A percentile compares a stretch with the other conserved stretches of the same genome.
phyloP scores from a whole-genome alignment of 2,329 filamentous ascomycete species.

The Penicillium sp. region DNA sequence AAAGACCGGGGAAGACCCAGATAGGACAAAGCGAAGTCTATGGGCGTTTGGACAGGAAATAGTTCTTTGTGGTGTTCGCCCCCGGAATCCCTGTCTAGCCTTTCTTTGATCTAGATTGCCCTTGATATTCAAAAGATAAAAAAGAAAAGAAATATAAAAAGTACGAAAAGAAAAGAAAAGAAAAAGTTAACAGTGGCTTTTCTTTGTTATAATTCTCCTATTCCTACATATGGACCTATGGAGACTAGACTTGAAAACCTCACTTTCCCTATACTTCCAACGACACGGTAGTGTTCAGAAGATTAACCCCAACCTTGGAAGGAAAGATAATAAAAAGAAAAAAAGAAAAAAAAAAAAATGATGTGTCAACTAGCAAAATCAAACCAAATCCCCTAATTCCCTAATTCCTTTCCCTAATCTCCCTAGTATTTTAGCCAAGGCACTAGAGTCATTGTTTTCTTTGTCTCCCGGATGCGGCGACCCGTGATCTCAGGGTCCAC shows the following conservation, averaged over 20 bases:
- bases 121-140: conserved; percentile 12
- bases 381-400: neutral
- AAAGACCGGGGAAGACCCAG: conserved; percentile 1
- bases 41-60: conserved; percentile 7
- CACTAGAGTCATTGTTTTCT: conserved; percentile 22
- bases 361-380: neutral
- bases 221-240: neutral
- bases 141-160: neutral
- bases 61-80: conserved; percentile 8
- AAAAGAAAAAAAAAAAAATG: neutral
- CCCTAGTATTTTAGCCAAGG: neutral
- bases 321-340: neutral
- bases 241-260: neutral
- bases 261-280: neutral
- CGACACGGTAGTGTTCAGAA: conserved; percentile 4
- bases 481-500: conserved; percentile 1
- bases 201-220: neutral
- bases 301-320: too few species aligned
- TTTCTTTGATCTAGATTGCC: conserved; percentile 14
- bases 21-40: conserved; percentile 7
- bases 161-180: neutral
- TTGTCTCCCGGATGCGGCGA: conserved; percentile 22
- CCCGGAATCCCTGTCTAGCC: conserved; percentile 11
- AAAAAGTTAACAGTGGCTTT: neutral
- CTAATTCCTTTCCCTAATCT: neutral